Conservation (phyloP, 805 yeast genomes). For the Candida glaebosa region DNA sequence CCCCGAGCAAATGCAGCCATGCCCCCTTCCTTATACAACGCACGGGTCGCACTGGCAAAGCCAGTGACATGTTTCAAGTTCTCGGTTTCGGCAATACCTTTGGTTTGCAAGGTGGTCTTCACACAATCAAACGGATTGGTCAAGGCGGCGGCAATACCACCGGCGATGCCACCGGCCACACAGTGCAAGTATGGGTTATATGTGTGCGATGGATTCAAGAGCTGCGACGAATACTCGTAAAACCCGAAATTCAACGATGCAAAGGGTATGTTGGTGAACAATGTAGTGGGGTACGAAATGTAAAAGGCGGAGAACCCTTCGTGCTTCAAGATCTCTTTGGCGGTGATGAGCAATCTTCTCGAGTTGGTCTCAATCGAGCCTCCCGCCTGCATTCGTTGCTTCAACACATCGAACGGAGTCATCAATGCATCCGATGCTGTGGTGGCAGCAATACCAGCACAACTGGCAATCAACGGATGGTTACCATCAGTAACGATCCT, state of each 20-base stretch:
- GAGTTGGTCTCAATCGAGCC: constrained; percentile 15
- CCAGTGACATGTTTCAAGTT: constrained; percentile 57
- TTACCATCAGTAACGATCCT: constrained; percentile 55
- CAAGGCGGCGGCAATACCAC: constrained; percentile 91
- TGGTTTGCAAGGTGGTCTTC: constrained; percentile 86
- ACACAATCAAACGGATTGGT: constrained; percentile 94
- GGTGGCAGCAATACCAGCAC: constrained; percentile 90
- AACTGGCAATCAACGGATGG: constrained; percentile 79
- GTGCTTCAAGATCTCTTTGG: constrained; percentile 46
- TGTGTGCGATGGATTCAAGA: constrained; percentile 69
- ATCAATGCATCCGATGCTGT: constrained; percentile 91
- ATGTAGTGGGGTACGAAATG: constrained; percentile 90
- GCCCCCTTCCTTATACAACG: constrained; percentile 61
- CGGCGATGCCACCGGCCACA: constrained; percentile 88
- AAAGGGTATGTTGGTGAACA: constrained; percentile 89
- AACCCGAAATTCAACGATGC: constrained; percentile 92
- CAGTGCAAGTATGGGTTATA: constrained; percentile 93
- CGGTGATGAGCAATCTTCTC: constrained; percentile 30
- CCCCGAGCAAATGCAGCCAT: constrained; percentile 75
- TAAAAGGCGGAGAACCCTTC: constrained; percentile 83
- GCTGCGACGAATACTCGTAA: constrained; percentile 77
- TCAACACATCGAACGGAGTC: constrained; percentile 96
- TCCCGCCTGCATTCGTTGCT: constrained; percentile 85
- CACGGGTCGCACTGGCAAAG: constrained; percentile 64
- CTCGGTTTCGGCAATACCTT: constrained; percentile 51